Evolutionary conservation across 345 rosid species (phyloP), one percentile per base, ranked within the genome.

Genomic region (Populus euphratica): DNA sequence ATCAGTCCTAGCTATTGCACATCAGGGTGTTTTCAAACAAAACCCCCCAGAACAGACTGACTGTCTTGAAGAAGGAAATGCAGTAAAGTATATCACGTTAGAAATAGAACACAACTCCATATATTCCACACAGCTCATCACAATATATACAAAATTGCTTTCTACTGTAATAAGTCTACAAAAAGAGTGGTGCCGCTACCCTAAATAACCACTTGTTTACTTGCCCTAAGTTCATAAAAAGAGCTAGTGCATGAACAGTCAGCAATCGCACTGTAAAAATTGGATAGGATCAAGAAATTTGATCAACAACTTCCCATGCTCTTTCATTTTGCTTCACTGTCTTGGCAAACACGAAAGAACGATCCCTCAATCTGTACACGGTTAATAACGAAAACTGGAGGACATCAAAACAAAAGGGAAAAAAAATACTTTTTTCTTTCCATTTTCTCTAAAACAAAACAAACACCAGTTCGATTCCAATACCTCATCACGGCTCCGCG

Each of bases 401-500:
- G 47, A 43, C 47, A 25, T 25, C 73, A 69, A 20, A 20, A 59
- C 63, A 17, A 18, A 6, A 6, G 25, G 63, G 25, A 4, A 6
- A 59, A 10, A 69, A 23, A 41, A 8, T 2, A 38, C n/a, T 52
- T 29, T 27, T 64, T 33, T 21, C 17, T 8, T 8, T 56, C 8
- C 44, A 31, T 23, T 27, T 33, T 31, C 39, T 62, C 41, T 14
- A 20, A 18, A 25, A 27, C 5, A 47, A 73, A 50, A 63, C 33
- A 70, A 69, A 70, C 2, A 8, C 39, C 23, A 38, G 43, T 13
- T 59, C 50, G 6, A 64, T 38, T 11, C 73, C 65, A 72, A 36
- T 77, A 95, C 99, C 98, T 96, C 97, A 66, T 91, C 92, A 21
- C 99, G 97, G 87, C 99, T 94, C 81, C 75, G 83, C 8, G 99